Conservation (phyloP, 805 yeast genomes). For the Candida manassasensis region DNA sequence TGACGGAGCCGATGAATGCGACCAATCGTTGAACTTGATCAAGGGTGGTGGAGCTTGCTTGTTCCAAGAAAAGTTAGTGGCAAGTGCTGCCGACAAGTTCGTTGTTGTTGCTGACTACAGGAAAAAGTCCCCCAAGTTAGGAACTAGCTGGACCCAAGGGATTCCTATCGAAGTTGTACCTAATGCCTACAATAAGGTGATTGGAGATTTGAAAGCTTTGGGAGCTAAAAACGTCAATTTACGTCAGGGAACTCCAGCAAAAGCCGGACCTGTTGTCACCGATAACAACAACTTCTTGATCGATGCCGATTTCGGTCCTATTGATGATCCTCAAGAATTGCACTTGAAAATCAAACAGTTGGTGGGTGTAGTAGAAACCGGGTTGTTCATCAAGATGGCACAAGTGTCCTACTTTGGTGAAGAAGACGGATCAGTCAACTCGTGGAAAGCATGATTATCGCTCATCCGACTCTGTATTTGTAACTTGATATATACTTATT, state of each 20-base stretch:
- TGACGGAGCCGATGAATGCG: slow-evolving; percentile 99
- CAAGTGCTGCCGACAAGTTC: slow-evolving; percentile 69
- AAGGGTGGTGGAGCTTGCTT: slow-evolving; percentile 99
- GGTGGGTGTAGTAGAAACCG: slow-evolving; percentile 96
- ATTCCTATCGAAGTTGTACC: slow-evolving; percentile 96
- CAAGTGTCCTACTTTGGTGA: slow-evolving; percentile 86
- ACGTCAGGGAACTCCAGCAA: slow-evolving; percentile 84
- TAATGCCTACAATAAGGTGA: slow-evolving; percentile 73
- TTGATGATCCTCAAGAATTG: slow-evolving; percentile 47
- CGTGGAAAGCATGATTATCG: slow-evolving; percentile 12
- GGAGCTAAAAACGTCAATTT: slow-evolving; percentile 63
- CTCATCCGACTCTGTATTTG: not conserved
- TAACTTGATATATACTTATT: slow-evolving; percentile 1
- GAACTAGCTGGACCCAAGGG: slow-evolving; percentile 82
- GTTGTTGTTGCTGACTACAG: slow-evolving; percentile 90
- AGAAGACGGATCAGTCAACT: slow-evolving; percentile 53
- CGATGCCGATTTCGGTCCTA: slow-evolving; percentile 88
- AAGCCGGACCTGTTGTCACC: slow-evolving; percentile 96
- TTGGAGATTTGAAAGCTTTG: slow-evolving; percentile 52
- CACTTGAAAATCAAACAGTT: slow-evolving; percentile 65
- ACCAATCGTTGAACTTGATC: slow-evolving; percentile 71
- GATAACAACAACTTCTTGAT: slow-evolving; percentile 92
- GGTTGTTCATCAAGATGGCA: slow-evolving; percentile 75
- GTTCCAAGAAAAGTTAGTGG: slow-evolving; percentile 93
- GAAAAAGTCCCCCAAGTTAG: slow-evolving; percentile 68